Percentiles rank a stretch among this genome's conserved stretches.
These are phyloP conservation scores for Boletus reticulatus DNA, from an alignment of 768 basidiomycete species.

Conservation along the genomic window DNA sequence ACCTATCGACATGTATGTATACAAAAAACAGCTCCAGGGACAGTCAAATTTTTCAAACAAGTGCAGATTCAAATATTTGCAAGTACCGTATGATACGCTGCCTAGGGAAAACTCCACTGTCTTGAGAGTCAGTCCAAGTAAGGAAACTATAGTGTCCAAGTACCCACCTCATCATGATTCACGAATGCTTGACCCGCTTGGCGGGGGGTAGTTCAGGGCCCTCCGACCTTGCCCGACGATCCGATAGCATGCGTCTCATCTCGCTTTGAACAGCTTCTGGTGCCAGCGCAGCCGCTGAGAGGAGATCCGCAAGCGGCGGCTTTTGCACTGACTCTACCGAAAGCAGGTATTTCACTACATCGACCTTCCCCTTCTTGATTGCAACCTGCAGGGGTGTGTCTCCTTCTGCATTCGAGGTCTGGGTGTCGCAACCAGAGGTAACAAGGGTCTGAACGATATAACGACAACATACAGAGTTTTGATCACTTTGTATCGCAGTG, in stretches of 20 bases:
- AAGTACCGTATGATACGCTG: too few species aligned
- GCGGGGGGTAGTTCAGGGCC: neutral
- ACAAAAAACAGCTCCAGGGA: neutral
- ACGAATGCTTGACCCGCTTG: neutral
- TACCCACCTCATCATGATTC: neutral
- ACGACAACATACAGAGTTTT: neutral
- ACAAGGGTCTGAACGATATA: neutral
- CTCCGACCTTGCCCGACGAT: neutral
- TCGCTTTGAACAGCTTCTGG: neutral
- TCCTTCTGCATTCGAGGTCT: neutral
- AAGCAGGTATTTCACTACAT: slow-evolving; percentile 2
- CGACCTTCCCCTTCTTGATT: neutral
- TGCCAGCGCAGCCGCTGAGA: neutral
- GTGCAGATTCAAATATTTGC: too few species aligned
- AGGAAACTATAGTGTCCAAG: neutral
- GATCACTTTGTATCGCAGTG: neutral
- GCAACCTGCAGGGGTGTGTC: neutral
- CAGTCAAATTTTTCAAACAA: too few species aligned
- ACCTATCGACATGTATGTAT: neutral
- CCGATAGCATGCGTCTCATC: neutral
- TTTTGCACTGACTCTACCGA: neutral
- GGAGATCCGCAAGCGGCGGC: neutral
- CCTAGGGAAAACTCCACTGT: too few species aligned
- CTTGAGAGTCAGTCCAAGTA: neutral
- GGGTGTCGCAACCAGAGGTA: neutral